Percentiles rank a stretch among this genome's conserved stretches.
Conservation (phyloP, 768 basidiomycete genomes). For the Mycena latifolia region DNA sequence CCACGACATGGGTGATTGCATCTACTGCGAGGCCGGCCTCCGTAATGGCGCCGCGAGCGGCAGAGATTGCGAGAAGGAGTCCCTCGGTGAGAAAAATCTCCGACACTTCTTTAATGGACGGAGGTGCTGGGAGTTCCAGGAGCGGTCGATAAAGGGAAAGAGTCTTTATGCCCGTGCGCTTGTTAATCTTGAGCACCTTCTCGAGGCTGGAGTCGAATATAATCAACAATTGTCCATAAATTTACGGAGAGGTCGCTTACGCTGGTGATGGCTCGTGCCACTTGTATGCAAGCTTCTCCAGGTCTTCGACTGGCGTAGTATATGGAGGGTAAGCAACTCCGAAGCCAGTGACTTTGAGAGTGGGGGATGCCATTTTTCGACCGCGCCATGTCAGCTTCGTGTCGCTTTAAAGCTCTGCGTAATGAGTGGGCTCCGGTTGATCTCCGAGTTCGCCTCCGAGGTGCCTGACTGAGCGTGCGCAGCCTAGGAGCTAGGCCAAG, state of each 20-base stretch:
- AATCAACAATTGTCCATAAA: too few species aligned
- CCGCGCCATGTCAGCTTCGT: too few species aligned
- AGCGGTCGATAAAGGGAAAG: slow-evolving; percentile 15
- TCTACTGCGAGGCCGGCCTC: slow-evolving; percentile 19
- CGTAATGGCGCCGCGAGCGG: slow-evolving; percentile 10
- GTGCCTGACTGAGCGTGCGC: too few species aligned
- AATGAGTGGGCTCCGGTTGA: too few species aligned
- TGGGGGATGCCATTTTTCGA: slow-evolving; percentile 33
- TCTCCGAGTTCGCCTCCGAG: too few species aligned
- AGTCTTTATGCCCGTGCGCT: slow-evolving; percentile 21
- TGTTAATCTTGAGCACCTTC: slow-evolving; percentile 29
- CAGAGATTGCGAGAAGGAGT: slow-evolving; percentile 17
- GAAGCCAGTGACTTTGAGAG: slow-evolving; percentile 41
- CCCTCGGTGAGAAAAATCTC: slow-evolving; percentile 25
- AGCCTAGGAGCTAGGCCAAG: too few species aligned
- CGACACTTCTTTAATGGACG: slow-evolving; percentile 23
- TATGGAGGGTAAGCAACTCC: slow-evolving; percentile 24
- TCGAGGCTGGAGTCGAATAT: slow-evolving; percentile 10
- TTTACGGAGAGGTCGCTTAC: background rate
- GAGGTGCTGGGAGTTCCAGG: slow-evolving; percentile 6
- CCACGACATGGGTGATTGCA: slow-evolving; percentile 23
- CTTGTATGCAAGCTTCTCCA: slow-evolving; percentile 20
- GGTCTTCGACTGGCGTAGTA: background rate
- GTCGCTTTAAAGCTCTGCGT: too few species aligned
- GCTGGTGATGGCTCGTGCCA: slow-evolving; percentile 18